phyloP scores from a whole-genome alignment of 208 protist genomes.

The Leptomonas pyrrhocoris region DNA sequence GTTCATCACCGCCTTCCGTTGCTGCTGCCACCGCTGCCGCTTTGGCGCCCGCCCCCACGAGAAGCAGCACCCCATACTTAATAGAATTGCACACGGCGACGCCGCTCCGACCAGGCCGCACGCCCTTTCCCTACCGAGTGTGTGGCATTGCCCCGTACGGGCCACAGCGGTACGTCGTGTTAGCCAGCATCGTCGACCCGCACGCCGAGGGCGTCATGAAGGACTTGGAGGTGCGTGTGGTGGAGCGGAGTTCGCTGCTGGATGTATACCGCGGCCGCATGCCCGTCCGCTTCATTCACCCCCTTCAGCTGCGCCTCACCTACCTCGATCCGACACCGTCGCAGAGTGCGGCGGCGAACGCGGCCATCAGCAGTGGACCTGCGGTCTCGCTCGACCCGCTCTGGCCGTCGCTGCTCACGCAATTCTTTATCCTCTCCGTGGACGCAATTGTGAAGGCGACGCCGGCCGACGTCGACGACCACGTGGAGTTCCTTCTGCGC shows the following conservation, averaged over 20 bases:
- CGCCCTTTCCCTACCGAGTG: conserved; percentile 52
- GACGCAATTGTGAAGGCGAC: conserved; percentile 56
- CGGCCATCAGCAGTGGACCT: neutral
- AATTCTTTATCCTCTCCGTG: conserved; percentile 64
- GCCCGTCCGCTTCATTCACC: conserved; percentile 53
- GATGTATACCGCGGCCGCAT: conserved; percentile 65
- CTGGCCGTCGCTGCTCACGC: conserved; percentile 20
- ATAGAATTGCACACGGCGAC: conserved; percentile 20
- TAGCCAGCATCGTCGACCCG: conserved; percentile 46
- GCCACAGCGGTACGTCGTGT: conserved; percentile 46
- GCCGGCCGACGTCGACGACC: conserved; percentile 64
- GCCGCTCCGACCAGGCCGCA: conserved; percentile 27
- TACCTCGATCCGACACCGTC: conserved; percentile 16
- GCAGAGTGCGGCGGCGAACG: neutral
- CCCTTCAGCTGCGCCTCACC: conserved; percentile 63
- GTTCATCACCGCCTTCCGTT: neutral
- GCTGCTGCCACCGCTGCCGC: neutral
- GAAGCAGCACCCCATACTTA: neutral
- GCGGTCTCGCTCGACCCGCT: neutral
- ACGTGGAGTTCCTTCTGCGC: conserved; percentile 62
- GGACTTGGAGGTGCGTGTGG: conserved; percentile 74
- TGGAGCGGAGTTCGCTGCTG: conserved; percentile 47
- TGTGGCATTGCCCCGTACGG: conserved; percentile 73
- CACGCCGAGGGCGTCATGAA: conserved; percentile 42
- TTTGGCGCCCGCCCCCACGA: neutral